Conservation (phyloP, 2,329 filamentous ascomycete species). For the Magnaporthiopsis incrustans region DNA sequence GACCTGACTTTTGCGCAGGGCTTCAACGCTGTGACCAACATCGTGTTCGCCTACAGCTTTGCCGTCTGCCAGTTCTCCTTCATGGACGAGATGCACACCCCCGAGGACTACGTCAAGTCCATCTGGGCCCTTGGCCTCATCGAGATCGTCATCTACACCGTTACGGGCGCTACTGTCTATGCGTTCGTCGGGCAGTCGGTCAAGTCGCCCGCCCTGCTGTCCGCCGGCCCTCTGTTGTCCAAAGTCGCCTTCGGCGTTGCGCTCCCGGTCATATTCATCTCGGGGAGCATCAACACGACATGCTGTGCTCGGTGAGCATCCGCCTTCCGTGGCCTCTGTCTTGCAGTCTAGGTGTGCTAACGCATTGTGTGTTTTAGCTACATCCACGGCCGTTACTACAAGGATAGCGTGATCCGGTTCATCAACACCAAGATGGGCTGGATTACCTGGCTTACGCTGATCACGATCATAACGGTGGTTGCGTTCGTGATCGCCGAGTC, state of each 20-base stretch:
- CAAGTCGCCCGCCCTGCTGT: slow-evolving; percentile 59
- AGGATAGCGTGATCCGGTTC: slow-evolving; percentile 33
- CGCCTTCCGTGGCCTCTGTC: no score
- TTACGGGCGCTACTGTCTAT: slow-evolving; percentile 62
- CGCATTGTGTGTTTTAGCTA: slow-evolving; percentile 18
- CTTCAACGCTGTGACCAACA: slow-evolving; percentile 58
- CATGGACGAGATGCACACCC: slow-evolving; percentile 46
- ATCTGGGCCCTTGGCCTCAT: slow-evolving; percentile 54
- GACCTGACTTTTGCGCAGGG: slow-evolving; percentile 41
- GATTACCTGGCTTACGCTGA: slow-evolving; percentile 48
- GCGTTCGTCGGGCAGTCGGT: slow-evolving; percentile 58
- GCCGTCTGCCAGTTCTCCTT: slow-evolving; percentile 44
- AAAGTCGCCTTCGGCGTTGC: slow-evolving; percentile 65
- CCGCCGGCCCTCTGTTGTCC: slow-evolving; percentile 48
- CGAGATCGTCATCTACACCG: slow-evolving; percentile 57
- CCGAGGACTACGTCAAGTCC: slow-evolving; percentile 40
- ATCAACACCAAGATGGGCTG: slow-evolving; percentile 41
- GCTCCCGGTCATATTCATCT: slow-evolving; percentile 65
- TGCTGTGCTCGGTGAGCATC: slow-evolving; percentile 23
- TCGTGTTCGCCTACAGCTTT: slow-evolving; percentile 61
- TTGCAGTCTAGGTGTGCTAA: no score
- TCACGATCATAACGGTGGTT: slow-evolving; percentile 48
- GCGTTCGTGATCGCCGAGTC: slow-evolving; percentile 66
- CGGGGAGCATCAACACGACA: slow-evolving; percentile 59
- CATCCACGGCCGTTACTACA: slow-evolving; percentile 32